A percentile compares a stretch with the other conserved stretches of the same genome.
Evolutionary conservation across 73 alveolate genomes (phyloP).

Genomic region (Paramecium sonneborni): DNA sequence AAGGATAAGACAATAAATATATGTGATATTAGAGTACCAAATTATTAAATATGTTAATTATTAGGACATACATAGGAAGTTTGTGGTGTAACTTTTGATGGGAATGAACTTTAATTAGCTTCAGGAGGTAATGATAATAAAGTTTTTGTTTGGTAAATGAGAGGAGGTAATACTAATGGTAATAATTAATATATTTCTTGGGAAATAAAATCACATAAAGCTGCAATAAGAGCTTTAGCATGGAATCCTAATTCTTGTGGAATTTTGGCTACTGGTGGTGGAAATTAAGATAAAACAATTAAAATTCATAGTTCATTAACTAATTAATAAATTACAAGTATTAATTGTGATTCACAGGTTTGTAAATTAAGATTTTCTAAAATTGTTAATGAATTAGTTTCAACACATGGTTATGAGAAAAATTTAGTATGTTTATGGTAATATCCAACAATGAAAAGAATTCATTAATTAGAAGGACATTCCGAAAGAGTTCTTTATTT

Average conservation of each 20-base stretch:
- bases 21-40: conserved; percentile 89
- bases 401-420: conserved; percentile 65
- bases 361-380: conserved; percentile 60
- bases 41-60: conserved; percentile 70
- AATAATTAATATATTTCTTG: neutral
- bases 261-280: conserved; percentile 78
- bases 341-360: conserved; percentile 66
- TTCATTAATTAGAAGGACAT: conserved; percentile 96
- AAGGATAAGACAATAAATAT: conserved; percentile 83
- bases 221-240: conserved; percentile 82
- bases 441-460: conserved; percentile 81
- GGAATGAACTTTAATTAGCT: conserved; percentile 89
- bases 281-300: conserved; percentile 78
- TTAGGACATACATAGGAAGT: conserved; percentile 90
- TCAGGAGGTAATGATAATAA: conserved; percentile 96
- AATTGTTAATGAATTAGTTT: conserved; percentile 55
- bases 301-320: conserved; percentile 73
- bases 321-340: conserved; percentile 32
- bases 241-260: conserved; percentile 81
- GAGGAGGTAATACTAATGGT: neutral
- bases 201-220: conserved; percentile 68
- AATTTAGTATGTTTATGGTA: conserved; percentile 72
- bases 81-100: conserved; percentile 93
- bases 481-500: conserved; percentile 95
- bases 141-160: conserved; percentile 82